phyloP scores from a whole-genome alignment of 371 early-diverging fungal genomes.

The Zopfochytrium polystomum region DNA sequence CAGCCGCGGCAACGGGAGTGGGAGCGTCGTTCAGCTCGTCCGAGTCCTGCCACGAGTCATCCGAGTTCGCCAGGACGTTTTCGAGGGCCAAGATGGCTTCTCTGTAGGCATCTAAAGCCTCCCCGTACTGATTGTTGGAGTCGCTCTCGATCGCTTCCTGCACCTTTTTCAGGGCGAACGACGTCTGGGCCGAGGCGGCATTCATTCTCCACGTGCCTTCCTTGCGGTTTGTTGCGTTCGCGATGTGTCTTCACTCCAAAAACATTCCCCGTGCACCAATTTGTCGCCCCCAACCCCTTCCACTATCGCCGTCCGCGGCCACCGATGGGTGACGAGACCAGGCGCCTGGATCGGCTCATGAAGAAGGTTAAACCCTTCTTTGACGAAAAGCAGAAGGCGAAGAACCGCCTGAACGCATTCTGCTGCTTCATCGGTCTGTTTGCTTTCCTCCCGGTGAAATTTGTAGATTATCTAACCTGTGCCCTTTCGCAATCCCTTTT shows the following conservation, averaged over 20 bases:
- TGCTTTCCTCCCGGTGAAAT: neutral
- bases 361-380: constrained; percentile 75
- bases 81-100: constrained; percentile 30
- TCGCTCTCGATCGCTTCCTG: constrained; percentile 23
- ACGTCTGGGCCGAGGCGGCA: neutral
- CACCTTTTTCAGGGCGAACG: constrained; percentile 19
- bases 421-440: constrained; percentile 66
- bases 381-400: constrained; percentile 73
- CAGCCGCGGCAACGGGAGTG: neutral
- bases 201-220: no score
- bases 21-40: neutral
- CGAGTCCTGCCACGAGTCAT: constrained; percentile 14
- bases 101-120: constrained; percentile 28
- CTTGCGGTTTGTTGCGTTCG: no score
- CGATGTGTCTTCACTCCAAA: no score
- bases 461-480: neutral
- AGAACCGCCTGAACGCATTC: constrained; percentile 65
- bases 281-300: no score
- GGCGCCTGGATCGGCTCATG: constrained; percentile 35
- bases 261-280: no score
- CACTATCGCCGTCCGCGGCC: no score
- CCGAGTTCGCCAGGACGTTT: constrained; percentile 19
- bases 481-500: neutral
- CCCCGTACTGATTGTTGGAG: constrained; percentile 15
- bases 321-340: no score